Evolutionary conservation across 495 filamentous ascomycete genomes (phyloP).

Genomic region (Cudoniella acicularis): DNA sequence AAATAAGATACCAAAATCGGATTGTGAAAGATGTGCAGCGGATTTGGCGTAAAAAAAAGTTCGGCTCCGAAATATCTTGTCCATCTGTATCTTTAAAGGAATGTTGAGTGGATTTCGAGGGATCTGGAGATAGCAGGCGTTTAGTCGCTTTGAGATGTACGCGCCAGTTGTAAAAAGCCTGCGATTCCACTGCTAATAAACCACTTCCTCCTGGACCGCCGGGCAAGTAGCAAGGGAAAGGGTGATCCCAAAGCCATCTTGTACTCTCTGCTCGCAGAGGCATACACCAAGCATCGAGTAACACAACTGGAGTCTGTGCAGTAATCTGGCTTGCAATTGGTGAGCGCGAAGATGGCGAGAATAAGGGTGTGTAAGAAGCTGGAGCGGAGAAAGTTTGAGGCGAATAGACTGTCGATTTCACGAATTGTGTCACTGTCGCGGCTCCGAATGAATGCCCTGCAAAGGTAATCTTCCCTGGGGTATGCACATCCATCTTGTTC

Average conservation of each 20-base stretch:
- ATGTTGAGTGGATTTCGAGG: constrained; percentile 18
- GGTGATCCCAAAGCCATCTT: constrained; percentile 54
- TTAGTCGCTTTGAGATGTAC: constrained; percentile 59
- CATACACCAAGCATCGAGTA: constrained; percentile 74
- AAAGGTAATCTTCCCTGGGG: constrained; percentile 67
- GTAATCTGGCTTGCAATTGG: constrained; percentile 59
- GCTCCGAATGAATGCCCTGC: constrained; percentile 76
- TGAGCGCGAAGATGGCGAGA: constrained; percentile 44
- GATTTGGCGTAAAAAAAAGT: constrained; percentile 59
- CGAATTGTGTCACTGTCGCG: constrained; percentile 63
- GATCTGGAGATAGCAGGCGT: constrained; percentile 48
- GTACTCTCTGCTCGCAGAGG: constrained; percentile 56
- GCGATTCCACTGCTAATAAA: constrained; percentile 61
- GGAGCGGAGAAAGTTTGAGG: constrained; percentile 19
- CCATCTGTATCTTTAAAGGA: constrained; percentile 10
- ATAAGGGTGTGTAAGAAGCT: constrained; percentile 38
- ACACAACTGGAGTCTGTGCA: constrained; percentile 49
- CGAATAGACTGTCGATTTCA: constrained; percentile 66
- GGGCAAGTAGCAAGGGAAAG: constrained; percentile 60
- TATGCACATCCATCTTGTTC: constrained; percentile 54
- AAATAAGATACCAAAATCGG: constrained; percentile 76
- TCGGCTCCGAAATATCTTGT: constrained; percentile 28
- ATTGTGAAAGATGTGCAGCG: constrained; percentile 69
- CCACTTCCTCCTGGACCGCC: constrained; percentile 40
- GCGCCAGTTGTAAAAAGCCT: constrained; percentile 69